Conservation (phyloP, 2,329 filamentous ascomycete genomes). For the Penicillium crustosum region DNA sequence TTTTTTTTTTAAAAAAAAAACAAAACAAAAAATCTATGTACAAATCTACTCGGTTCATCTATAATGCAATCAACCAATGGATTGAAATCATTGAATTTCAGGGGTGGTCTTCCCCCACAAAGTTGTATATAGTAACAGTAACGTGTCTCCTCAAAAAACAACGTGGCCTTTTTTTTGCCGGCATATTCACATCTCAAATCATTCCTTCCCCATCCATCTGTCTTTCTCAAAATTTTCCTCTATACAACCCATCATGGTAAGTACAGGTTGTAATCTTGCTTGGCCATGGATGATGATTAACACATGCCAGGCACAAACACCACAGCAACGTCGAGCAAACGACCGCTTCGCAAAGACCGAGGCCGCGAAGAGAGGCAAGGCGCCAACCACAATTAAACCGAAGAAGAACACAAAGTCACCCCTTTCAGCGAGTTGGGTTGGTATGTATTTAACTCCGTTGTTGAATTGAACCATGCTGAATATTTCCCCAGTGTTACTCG, state of each 20-base stretch:
- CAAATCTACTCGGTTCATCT: too few species aligned
- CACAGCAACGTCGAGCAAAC: conserved; percentile 64
- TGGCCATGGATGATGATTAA: background rate
- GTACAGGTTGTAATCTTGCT: background rate
- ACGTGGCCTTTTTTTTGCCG: conserved; percentile 17
- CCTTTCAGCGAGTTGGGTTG: conserved; percentile 58
- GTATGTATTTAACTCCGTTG: conserved; percentile 46
- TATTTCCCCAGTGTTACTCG: conserved; percentile 53
- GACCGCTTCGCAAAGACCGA: conserved; percentile 60
- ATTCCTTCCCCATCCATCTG: background rate
- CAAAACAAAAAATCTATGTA: background rate
- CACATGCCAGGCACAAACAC: conserved; percentile 58
- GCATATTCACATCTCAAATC: conserved; percentile 3
- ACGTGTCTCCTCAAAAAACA: conserved; percentile 7
- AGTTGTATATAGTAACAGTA: background rate
- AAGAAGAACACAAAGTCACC: conserved; percentile 55
- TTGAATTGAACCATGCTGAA: conserved; percentile 14
- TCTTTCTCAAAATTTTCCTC: background rate
- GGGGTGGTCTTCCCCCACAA: background rate
- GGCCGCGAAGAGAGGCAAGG: conserved; percentile 60
- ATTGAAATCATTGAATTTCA: background rate
- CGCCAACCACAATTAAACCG: conserved; percentile 44
- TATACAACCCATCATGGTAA: conserved; percentile 2
- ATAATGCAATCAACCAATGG: too few species aligned
- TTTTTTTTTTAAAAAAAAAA: too few species aligned